phyloP scores from a whole-genome alignment of 306 rosid species.

The Cyclanthera cordifolia region DNA sequence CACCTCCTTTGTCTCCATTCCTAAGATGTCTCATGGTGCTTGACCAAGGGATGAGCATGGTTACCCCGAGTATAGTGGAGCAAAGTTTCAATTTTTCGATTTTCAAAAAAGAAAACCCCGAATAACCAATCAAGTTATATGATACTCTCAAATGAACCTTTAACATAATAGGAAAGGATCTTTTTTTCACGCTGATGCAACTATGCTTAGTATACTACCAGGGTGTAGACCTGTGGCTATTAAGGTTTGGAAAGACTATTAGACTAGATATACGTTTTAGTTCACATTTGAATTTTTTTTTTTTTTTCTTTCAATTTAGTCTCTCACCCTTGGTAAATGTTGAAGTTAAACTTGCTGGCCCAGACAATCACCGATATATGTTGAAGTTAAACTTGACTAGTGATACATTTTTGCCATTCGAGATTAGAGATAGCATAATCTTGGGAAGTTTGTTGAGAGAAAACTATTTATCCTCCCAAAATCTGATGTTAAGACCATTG shows the following conservation, averaged over 20 bases:
- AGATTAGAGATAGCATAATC: background rate
- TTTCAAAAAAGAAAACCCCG: too few species aligned
- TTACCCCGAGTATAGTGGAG: too few species aligned
- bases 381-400: background rate
- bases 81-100: too few species aligned
- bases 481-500: background rate
- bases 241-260: background rate
- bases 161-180: background rate
- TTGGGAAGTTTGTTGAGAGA: background rate
- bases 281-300: background rate
- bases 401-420: background rate
- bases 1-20: too few species aligned
- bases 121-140: background rate
- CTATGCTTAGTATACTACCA: background rate
- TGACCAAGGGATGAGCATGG: too few species aligned
- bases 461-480: background rate
- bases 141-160: too few species aligned
- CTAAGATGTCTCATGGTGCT: too few species aligned
- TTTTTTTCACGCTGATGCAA: background rate
- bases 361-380: background rate
- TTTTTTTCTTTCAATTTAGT: background rate
- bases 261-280: background rate
- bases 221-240: background rate
- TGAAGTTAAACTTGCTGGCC: background rate
- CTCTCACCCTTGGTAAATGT: background rate